A percentile compares a stretch with the other conserved stretches of the same genome.
Conservation (phyloP, 257 asterid genomes). For the Solanum appendiculatum region DNA sequence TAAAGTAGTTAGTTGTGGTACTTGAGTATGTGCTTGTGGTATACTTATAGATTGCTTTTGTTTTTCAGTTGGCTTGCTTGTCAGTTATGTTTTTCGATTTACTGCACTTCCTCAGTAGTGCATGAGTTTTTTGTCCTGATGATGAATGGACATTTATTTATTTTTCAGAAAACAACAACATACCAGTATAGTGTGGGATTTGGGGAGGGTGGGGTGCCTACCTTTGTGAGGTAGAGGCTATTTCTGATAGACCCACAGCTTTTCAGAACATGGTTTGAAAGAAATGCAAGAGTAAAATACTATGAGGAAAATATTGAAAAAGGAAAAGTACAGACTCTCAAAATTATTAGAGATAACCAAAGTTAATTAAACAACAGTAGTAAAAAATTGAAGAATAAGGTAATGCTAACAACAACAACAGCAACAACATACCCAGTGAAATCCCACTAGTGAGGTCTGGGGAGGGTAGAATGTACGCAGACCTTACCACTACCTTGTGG, state of each 20-base stretch:
- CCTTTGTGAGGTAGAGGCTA: not conserved
- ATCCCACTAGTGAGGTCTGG: not conserved
- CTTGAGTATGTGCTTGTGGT: not conserved
- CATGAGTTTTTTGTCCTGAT: not conserved
- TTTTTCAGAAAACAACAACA: not conserved
- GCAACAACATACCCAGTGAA: not conserved
- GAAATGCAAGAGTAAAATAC: not conserved
- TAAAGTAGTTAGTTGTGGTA: not conserved
- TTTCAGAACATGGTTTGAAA: not conserved
- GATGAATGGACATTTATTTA: not conserved
- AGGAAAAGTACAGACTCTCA: not conserved
- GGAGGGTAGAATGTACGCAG: not conserved
- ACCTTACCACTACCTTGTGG: not conserved
- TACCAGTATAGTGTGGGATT: not conserved
- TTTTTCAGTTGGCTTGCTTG: not conserved
- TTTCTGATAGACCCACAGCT: not conserved
- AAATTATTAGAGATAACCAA: not conserved
- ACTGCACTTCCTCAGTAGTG: not conserved
- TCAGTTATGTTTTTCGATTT: not conserved
- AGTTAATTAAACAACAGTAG: not conserved
- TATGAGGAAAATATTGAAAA: not conserved
- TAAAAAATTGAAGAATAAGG: not conserved
- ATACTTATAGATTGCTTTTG: not conserved
- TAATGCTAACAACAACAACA: not conserved
- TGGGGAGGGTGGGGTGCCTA: not conserved